These are phyloP conservation scores for Sinapis alba DNA, from an alignment of 441 rosid species.

Conservation along the genomic window DNA sequence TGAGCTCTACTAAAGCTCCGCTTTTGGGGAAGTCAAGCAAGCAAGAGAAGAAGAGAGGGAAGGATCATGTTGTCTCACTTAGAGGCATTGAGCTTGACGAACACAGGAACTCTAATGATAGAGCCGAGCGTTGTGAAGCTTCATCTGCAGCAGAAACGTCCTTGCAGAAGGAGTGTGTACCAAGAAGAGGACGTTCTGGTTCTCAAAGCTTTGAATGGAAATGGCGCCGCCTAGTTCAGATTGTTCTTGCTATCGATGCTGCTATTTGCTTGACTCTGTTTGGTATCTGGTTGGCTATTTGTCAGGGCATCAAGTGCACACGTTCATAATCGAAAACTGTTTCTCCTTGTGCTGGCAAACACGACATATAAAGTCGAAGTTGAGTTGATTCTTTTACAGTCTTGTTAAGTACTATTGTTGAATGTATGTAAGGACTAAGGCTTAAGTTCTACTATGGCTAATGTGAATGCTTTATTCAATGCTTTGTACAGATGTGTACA, in stretches of 20 bases:
- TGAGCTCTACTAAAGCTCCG: conserved; percentile 68
- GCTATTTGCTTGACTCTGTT: conserved; percentile 67
- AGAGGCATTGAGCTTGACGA: conserved; percentile 73
- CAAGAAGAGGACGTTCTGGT: conserved; percentile 60
- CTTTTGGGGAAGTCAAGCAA: conserved; percentile 59
- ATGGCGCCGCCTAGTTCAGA: conserved; percentile 72
- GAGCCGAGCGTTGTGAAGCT: conserved; percentile 45
- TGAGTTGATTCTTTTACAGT: conserved; percentile 18
- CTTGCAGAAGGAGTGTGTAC: conserved; percentile 62
- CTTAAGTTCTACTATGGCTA: neutral
- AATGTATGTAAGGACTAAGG: conserved; percentile 5
- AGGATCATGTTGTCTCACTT: conserved; percentile 50
- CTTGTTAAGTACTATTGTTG: conserved; percentile 19
- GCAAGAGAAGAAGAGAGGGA: conserved; percentile 73
- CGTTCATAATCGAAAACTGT: conserved; percentile 34
- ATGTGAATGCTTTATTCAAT: neutral
- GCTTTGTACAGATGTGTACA: conserved; percentile 9
- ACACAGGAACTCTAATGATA: conserved; percentile 60
- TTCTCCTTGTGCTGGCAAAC: neutral
- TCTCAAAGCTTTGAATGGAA: conserved; percentile 59
- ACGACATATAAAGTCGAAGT: conserved; percentile 12
- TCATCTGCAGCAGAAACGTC: conserved; percentile 47
- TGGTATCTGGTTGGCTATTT: conserved; percentile 68
- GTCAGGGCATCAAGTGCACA: conserved; percentile 64
- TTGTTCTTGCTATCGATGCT: conserved; percentile 75